Evolutionary conservation across 257 asterid species (phyloP), one percentile per base, ranked within the genome.

Genomic region (Echites panduratus): DNA sequence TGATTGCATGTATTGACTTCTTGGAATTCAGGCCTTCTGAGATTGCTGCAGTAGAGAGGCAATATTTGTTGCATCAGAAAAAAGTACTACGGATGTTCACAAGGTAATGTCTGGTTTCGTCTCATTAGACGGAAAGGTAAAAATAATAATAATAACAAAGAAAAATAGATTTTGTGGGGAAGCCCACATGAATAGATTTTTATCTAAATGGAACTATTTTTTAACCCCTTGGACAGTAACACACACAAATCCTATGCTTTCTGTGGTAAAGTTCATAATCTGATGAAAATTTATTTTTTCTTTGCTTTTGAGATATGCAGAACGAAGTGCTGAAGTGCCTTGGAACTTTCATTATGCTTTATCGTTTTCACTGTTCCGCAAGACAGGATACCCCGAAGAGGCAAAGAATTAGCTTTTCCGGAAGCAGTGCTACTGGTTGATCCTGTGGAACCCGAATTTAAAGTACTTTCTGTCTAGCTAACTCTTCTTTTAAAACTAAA

Each of bases 341-440:
- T 12, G 86, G n/a, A n/a, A n/a, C n/a, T n/a, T n/a, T n/a, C n/a
- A n/a, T n/a, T n/a, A n/a, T n/a, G n/a, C n/a, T n/a, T n/a, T n/a
- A n/a, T n/a, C n/a, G n/a, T n/a, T n/a, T n/a, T n/a, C n/a, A n/a
- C 98, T 29, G 85, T 87, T 47, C 98, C 95, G 2, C 89, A 82
- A 5, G 98, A 93, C 71, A 85, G 98, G 22, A 26, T 86, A 68
- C 93, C 96, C 4, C 88, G 88, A 62, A 85, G 97, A 80, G 87
- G 95, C 72, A 84, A 87, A 81, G 82, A 86, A 73, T 87, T 93
- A 56, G 95, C 92, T n/a, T 93, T 75, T 71, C 95, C 89, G 20
- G 98, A 93, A 82, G 98, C 98, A 0, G 98, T 93, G 53, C 89
- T 77, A 47, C 98, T 93, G 24, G 89, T 85, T 29, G 88, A 93